These are phyloP conservation scores for Mariannaea sp. DNA, from an alignment of 2,329 filamentous ascomycete species.

Conservation along the genomic window DNA sequence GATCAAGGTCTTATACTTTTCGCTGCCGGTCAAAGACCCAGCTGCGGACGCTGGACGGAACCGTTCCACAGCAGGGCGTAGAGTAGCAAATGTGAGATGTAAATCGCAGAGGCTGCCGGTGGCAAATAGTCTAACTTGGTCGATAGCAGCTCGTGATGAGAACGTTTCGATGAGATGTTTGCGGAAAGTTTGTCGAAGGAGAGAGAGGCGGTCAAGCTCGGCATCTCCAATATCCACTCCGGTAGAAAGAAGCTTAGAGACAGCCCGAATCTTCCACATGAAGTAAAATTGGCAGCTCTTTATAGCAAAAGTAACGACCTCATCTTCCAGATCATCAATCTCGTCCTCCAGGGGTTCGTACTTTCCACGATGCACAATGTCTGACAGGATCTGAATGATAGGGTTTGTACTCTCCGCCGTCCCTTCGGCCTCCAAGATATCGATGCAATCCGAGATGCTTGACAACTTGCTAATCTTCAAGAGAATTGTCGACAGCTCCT, in stretches of 20 bases:
- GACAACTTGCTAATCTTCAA: slow-evolving; percentile 81
- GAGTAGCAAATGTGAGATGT: slow-evolving; percentile 76
- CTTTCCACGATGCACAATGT: slow-evolving; percentile 74
- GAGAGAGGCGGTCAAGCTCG: slow-evolving; percentile 64
- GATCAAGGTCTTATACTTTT: slow-evolving; percentile 55
- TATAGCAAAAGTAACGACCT: slow-evolving; percentile 76
- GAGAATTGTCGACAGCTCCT: slow-evolving; percentile 73
- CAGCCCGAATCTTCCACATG: slow-evolving; percentile 81
- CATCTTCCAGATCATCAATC: slow-evolving; percentile 77
- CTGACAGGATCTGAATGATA: slow-evolving; percentile 71
- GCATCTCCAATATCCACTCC: slow-evolving; percentile 60
- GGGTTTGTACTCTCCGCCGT: slow-evolving; percentile 54
- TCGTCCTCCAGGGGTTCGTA: slow-evolving; percentile 71
- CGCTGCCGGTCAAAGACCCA: slow-evolving; percentile 30
- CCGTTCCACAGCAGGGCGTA: slow-evolving; percentile 61
- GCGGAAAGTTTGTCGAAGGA: slow-evolving; percentile 61
- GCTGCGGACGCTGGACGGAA: slow-evolving; percentile 37
- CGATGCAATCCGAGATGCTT: slow-evolving; percentile 76
- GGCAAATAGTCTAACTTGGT: slow-evolving; percentile 77
- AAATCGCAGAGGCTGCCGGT: slow-evolving; percentile 81
- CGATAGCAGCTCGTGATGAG: slow-evolving; percentile 70
- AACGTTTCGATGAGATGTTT: slow-evolving; percentile 70
- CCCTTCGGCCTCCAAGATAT: slow-evolving; percentile 70
- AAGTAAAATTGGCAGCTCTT: slow-evolving; percentile 85
- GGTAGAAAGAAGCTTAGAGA: slow-evolving; percentile 60